Base-by-base conservation (phyloP, 2,329 filamentous ascomycete genomes). In the Beauveria scarabaeidicola region DNA sequence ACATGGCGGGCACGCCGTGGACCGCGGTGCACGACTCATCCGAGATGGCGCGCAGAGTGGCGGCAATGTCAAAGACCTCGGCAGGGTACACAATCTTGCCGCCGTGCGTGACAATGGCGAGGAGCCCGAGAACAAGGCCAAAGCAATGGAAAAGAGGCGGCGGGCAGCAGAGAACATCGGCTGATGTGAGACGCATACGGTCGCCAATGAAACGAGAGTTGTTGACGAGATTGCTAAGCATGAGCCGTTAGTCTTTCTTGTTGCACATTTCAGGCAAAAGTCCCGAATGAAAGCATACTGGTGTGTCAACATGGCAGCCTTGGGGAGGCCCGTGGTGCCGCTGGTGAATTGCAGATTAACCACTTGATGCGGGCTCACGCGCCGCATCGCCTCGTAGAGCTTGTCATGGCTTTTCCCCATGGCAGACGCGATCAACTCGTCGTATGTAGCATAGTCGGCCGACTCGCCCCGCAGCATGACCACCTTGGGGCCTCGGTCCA, bases 111-210 rank as follows among this genome's bases (percentile, higher is more conserved):
- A 91, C 73, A 47, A 84, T 79, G 1, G 88, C 85, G 59, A 92
- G 80, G 48, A 92, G 78, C 9, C 89, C 89, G 3, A 91, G 81
- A 1, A 92, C 88, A 8, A 93, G 81, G 1, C 89, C 89, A 68
- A 93, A 93, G 75, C 89, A 93, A 75, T 94, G 90, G 77, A 94
- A 94, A 3, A 94, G 79, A 0, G 90, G 90, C 0, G 90, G 89
- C 3, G 89, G 89, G 70, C 90, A 94, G 76, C 89, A 93, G 11
- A 94, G 78, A 8, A 86, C 77, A 67, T 92, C 88, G 50, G 78
- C 75, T 3, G 81, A 74, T 0, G 82, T 85, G 17, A 93, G 78
- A 6, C 82, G 79, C 86, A 91, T 88, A 47, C 88, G 82, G 70
- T 90, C 87, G 58, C 88, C 89, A 53, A 88, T 86, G 73, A 88